Conservation (phyloP, 495 filamentous ascomycete species). For the Neurospora hispaniola region DNA sequence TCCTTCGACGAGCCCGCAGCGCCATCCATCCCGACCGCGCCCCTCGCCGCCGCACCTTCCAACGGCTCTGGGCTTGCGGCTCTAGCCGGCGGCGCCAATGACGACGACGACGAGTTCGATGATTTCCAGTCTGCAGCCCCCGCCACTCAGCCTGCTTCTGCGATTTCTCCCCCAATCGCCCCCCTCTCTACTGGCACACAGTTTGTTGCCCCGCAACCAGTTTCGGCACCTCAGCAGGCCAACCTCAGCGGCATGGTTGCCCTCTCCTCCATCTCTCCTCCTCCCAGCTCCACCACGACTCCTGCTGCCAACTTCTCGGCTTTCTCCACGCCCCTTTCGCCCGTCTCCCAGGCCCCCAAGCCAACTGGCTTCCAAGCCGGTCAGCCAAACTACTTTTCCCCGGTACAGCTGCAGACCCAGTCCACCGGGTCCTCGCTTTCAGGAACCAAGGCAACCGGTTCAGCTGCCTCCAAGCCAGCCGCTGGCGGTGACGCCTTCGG, state of each 20-base stretch:
- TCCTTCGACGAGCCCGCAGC: constrained; percentile 64
- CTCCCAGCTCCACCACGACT: constrained; percentile 45
- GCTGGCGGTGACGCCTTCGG: constrained; percentile 74
- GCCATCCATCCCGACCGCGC: constrained; percentile 34
- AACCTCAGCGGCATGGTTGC: constrained; percentile 70
- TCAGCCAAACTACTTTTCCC: constrained; percentile 91
- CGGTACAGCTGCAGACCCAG: constrained; percentile 42
- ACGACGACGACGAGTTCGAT: constrained; percentile 92
- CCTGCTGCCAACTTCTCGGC: constrained; percentile 43
- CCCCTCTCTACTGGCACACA: constrained; percentile 57
- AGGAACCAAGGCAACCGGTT: constrained; percentile 6
- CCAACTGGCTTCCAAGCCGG: constrained; percentile 64
- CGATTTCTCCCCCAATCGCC: constrained; percentile 43
- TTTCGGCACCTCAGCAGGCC: constrained; percentile 66
- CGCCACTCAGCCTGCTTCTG: constrained; percentile 24
- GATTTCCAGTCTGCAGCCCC: constrained; percentile 94
- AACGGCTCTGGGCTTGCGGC: constrained; percentile 45
- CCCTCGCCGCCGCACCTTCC: constrained; percentile 33
- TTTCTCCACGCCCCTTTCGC: constrained; percentile 38
- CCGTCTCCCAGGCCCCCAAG: constrained; percentile 38
- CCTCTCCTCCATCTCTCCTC: constrained; percentile 71
- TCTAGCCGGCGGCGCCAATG: constrained; percentile 33
- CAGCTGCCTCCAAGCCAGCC: constrained; percentile 41
- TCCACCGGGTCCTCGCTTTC: constrained; percentile 16
- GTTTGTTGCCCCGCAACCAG: constrained; percentile 71